phyloP scores from a whole-genome alignment of 768 basidiomycete genomes.

The Podaxis carcinomalis region DNA sequence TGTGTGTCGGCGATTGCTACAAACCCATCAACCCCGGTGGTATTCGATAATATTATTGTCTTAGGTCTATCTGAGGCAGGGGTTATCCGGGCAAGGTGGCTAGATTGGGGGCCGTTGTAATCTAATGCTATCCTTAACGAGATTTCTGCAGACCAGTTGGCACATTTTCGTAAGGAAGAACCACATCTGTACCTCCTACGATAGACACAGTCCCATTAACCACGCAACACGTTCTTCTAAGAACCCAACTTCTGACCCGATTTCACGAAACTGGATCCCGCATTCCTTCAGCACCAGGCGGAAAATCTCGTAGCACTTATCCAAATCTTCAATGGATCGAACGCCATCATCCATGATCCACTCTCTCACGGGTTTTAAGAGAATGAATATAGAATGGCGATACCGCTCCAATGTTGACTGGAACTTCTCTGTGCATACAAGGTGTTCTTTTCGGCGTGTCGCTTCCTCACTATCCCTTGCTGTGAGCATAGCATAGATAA shows the following conservation, averaged over 20 bases:
- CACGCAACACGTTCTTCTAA: slow-evolving; percentile 32
- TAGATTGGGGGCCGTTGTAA: too few species aligned
- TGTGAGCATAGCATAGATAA: slow-evolving; percentile 56
- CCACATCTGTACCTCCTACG: slow-evolving; percentile 4
- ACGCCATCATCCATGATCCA: slow-evolving; percentile 66
- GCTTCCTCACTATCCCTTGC: slow-evolving; percentile 34
- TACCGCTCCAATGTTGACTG: slow-evolving; percentile 39
- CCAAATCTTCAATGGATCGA: slow-evolving; percentile 48
- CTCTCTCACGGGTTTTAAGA: slow-evolving; percentile 50
- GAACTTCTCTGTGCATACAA: slow-evolving; percentile 36
- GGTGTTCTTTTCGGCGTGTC: slow-evolving; percentile 23
- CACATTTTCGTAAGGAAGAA: neutral
- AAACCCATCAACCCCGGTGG: too few species aligned
- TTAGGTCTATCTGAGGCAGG: too few species aligned
- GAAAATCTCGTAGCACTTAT: slow-evolving; percentile 34
- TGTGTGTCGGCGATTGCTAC: too few species aligned
- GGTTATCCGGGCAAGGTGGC: too few species aligned
- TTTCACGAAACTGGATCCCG: slow-evolving; percentile 37
- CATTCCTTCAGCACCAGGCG: slow-evolving; percentile 34
- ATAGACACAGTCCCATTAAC: slow-evolving; percentile 15
- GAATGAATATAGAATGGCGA: slow-evolving; percentile 43
- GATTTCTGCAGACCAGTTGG: too few species aligned
- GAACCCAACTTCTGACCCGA: slow-evolving; percentile 41
- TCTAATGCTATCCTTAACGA: too few species aligned
- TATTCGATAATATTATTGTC: too few species aligned